Evolutionary conservation across 2,329 filamentous ascomycete species (phyloP), one percentile per base, ranked within the genome.

Genomic region (Paraphoma sp.): DNA sequence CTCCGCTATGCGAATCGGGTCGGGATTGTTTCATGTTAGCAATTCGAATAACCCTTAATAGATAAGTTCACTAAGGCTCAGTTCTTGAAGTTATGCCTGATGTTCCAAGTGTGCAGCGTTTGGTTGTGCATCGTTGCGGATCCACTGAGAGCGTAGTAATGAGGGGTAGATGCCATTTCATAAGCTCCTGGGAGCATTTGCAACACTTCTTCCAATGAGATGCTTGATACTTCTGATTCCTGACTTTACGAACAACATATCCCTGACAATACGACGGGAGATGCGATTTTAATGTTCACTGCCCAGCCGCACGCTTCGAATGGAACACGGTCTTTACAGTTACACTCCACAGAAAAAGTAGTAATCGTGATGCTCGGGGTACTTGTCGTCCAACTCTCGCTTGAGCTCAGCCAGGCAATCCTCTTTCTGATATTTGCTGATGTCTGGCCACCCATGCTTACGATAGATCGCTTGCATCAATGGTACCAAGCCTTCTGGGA

Each of bases 371-470:
- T 23, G 23, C 23, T 23, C 23, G 3, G 23, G 23, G 5, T 23
- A 23, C 23, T 23, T 23, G 23, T 23, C 23, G 23, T 23, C 5
- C 23, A 23, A 23, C 23, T 23, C 23, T 5, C 23, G 23, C 23
- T 23, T 23, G 23, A 23, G 23, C 23, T 23, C 23, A 23, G 23
- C 49, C 9, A 51, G 38, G 14, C 48, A 51, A 12, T 17, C 38
- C 9, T 31, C 28, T 28, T 51, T 51, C 16, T 12, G 10, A 30
- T 44, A 44, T 28, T 43, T 18, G 7, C 3, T 16, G 12, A 51
- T 9, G 23, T 54, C 45, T n/a, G 45, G 51, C 51, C 45, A 54
- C 29, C 51, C 52, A 54, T 54, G 45, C 17, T 50, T 38, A 17
- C 31, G 41, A 49, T 54, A 54, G 6, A 54, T 45, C n/a, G 52